phyloP scores from a whole-genome alignment of 179 eudicot species.

The Beta macrorhiza region DNA sequence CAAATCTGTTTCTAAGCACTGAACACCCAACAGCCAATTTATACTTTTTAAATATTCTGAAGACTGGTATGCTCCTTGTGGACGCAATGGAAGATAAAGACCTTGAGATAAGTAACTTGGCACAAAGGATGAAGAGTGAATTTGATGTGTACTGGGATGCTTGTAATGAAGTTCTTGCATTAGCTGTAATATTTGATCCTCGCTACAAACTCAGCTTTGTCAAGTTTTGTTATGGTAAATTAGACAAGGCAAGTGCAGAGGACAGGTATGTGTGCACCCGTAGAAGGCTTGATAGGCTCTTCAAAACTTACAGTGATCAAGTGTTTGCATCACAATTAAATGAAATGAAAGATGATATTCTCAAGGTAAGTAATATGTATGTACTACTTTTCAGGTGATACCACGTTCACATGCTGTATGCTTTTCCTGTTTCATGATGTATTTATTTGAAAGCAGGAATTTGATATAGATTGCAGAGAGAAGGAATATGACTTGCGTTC shows the following conservation, averaged over 20 bases:
- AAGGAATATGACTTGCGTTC: constrained; percentile 4
- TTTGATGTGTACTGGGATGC: constrained; percentile 24
- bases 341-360: not conserved
- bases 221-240: constrained; percentile 13
- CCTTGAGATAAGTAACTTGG: constrained; percentile 20
- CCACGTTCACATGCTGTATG: not conserved
- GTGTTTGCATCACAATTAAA: not conserved
- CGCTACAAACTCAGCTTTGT: constrained; percentile 18
- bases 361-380: not conserved
- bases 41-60: constrained; percentile 11
- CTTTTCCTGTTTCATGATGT: not conserved
- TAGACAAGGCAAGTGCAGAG: constrained; percentile 20
- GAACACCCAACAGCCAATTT: constrained; percentile 24
- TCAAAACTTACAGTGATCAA: constrained; percentile 12
- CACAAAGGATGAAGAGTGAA: constrained; percentile 14
- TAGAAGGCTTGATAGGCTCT: constrained; percentile 20
- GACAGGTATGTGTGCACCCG: not conserved
- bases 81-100: constrained; percentile 18
- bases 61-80: constrained; percentile 9
- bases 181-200: constrained; percentile 25
- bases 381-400: not conserved
- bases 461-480: not conserved
- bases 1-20: constrained; percentile 9
- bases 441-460: not conserved
- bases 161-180: constrained; percentile 13